Evolutionary conservation across 345 rosid species (phyloP).

Genomic region (Lepidium africanum): DNA sequence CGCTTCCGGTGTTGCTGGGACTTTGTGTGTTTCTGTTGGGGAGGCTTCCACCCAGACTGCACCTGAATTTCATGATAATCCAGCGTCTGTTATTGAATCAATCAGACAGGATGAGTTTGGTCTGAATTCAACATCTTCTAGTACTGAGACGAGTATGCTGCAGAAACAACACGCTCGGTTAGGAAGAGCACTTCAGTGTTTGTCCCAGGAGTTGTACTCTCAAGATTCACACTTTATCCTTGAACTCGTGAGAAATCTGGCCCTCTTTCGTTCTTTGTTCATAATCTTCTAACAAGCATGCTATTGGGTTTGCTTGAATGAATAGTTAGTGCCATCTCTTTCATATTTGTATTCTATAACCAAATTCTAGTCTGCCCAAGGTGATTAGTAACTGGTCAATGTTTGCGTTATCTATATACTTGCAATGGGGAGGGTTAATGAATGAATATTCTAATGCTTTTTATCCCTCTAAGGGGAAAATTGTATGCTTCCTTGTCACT

Average conservation of each 20-base stretch:
- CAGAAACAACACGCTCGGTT: constrained; percentile 96
- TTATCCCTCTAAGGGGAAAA: background rate
- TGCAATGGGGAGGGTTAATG: background rate
- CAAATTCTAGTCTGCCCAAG: background rate
- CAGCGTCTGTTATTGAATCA: constrained; percentile 51
- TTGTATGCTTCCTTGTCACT: background rate
- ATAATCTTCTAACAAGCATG: constrained; percentile 7
- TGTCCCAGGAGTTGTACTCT: constrained; percentile 93
- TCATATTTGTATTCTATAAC: background rate
- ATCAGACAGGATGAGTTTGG: constrained; percentile 94
- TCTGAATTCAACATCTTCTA: constrained; percentile 55
- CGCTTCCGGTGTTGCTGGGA: constrained; percentile 18
- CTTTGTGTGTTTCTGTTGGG: constrained; percentile 23
- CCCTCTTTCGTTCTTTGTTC: constrained; percentile 1
- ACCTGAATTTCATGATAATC: constrained; percentile 29
- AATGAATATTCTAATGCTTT: background rate
- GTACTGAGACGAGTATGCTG: constrained; percentile 59
- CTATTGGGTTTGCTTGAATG: background rate
- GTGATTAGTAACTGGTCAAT: constrained; percentile 1
- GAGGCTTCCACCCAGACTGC: constrained; percentile 23
- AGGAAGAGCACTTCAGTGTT: constrained; percentile 97
- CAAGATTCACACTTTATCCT: constrained; percentile 99
- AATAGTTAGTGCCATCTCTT: background rate
- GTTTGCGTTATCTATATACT: background rate
- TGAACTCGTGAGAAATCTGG: constrained; percentile 65